Percentiles rank a stretch among this genome's conserved stretches.
These are phyloP conservation scores for Pulicaria dysenterica DNA, from an alignment of 129 eudicot genomes.

Conservation along the genomic window DNA sequence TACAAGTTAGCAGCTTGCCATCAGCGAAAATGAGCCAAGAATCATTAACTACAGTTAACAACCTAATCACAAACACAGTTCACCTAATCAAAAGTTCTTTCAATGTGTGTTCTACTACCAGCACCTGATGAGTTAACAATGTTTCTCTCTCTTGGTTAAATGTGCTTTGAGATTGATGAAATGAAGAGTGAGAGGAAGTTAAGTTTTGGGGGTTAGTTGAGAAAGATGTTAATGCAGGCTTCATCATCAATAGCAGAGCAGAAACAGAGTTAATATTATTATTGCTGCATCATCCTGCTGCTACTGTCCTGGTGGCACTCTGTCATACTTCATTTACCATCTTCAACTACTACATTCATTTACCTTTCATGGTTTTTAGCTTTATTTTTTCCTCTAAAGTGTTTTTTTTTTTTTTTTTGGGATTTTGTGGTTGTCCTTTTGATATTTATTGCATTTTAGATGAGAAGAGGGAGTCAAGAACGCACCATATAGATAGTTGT, in stretches of 20 bases:
- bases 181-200: not conserved
- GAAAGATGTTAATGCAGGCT: slow-evolving; percentile 40
- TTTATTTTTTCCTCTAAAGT: slow-evolving; percentile 8
- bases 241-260: slow-evolving; percentile 56
- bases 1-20: slow-evolving; percentile 59
- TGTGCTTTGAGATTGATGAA: slow-evolving; percentile 32
- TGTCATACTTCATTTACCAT: slow-evolving; percentile 54
- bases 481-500: slow-evolving; percentile 58
- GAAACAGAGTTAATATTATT: slow-evolving; percentile 52
- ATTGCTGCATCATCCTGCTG: slow-evolving; percentile 59
- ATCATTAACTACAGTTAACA: slow-evolving; percentile 63
- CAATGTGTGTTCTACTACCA: slow-evolving; percentile 50
- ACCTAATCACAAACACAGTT: slow-evolving; percentile 64
- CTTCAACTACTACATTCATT: slow-evolving; percentile 55
- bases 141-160: slow-evolving; percentile 23
- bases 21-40: slow-evolving; percentile 68
- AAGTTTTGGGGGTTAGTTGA: slow-evolving; percentile 49
- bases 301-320: slow-evolving; percentile 39
- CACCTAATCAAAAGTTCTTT: slow-evolving; percentile 73
- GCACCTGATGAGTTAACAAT: slow-evolving; percentile 12
- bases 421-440: slow-evolving; percentile 20
- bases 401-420: not conserved
- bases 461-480: slow-evolving; percentile 76
- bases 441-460: slow-evolving; percentile 30
- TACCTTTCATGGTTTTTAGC: slow-evolving; percentile 27